These are phyloP conservation scores for Metarhizium brunneum DNA, from an alignment of 2,329 filamentous ascomycete species.

Conservation along the genomic window DNA sequence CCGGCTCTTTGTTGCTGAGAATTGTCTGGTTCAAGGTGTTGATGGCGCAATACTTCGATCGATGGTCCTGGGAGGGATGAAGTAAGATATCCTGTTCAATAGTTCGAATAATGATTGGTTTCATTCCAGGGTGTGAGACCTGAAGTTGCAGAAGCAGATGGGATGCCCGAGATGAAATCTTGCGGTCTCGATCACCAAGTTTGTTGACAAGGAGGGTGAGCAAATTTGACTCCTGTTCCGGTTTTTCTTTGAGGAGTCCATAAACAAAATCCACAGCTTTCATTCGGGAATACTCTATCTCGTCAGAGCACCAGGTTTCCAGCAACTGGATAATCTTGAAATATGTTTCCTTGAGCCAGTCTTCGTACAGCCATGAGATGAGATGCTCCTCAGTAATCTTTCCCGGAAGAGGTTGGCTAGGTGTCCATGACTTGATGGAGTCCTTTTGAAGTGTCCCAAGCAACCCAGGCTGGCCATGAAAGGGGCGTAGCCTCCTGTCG, in stretches of 20 bases:
- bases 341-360: conserved; percentile 89
- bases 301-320: conserved; percentile 88
- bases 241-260: conserved; percentile 86
- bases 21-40: conserved; percentile 98
- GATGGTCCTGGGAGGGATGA: conserved; percentile 74
- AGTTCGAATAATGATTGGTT: conserved; percentile 71
- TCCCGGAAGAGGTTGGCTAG: conserved; percentile 62
- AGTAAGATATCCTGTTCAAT: conserved; percentile 86
- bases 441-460: conserved; percentile 59
- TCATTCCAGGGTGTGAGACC: conserved; percentile 87
- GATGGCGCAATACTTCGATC: conserved; percentile 90
- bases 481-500: conserved; percentile 71
- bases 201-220: conserved; percentile 91
- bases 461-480: conserved; percentile 70
- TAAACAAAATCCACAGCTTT: conserved; percentile 86
- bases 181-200: conserved; percentile 87
- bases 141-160: conserved; percentile 90
- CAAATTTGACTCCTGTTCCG: conserved; percentile 93
- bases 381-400: conserved; percentile 68
- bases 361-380: conserved; percentile 84
- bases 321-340: conserved; percentile 89
- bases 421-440: conserved; percentile 50
- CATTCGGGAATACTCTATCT: conserved; percentile 86
- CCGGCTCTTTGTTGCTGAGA: conserved; percentile 72
- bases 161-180: conserved; percentile 88